Evolutionary conservation across 495 filamentous ascomycete genomes (phyloP), one percentile per base, ranked within the genome.

Genomic region (Talaromyces wortmannii): DNA sequence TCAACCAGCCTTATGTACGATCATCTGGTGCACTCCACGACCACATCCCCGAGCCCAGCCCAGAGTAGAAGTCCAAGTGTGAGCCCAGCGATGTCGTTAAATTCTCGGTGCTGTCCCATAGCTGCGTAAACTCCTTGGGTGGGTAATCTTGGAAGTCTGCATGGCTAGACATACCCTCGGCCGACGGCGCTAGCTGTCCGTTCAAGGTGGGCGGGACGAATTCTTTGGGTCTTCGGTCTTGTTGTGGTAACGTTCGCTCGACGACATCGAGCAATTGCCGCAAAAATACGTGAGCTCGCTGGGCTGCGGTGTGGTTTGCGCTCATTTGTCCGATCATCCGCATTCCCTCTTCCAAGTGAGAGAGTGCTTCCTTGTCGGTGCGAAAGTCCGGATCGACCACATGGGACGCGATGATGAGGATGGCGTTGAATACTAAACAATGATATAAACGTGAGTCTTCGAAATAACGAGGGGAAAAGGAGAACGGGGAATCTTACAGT

Each of bases 281-380:
- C 16, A 53, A 36, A 15, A 53, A 53, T 7, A 46, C 45, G 32
- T 53, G 52, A 45, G 52, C 52, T 45, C 52, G 52, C 8, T 42
- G 40, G 4, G 52, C 52, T 17, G 40, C 45, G 8, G 52, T 46
- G 44, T 53, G 52, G 43, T 53, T 53, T 17, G 52, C 52, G 32
- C 52, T 53, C 52, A 53, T 53, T 32, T 53, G 52, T 5, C 32
- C 52, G 16, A 53, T 53, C 52, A 53, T 53, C 23, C 52, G 52
- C 52, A 53, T 53, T 15, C 52, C 52, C n/a, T 53, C 52, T 45
- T 53, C 52, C 17, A 53, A 42, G 23, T 53, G 52, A 16, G 30
- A n/a, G 7, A 53, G 13, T 32, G 52, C 42, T 45, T 53, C 52
- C 45, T 46, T 45, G 33, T 53, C 52, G 33, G 44, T 16, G 5